Evolutionary conservation across 306 rosid genomes (phyloP), one percentile per base, ranked within the genome.

Genomic region (Alnus glutinosa): DNA sequence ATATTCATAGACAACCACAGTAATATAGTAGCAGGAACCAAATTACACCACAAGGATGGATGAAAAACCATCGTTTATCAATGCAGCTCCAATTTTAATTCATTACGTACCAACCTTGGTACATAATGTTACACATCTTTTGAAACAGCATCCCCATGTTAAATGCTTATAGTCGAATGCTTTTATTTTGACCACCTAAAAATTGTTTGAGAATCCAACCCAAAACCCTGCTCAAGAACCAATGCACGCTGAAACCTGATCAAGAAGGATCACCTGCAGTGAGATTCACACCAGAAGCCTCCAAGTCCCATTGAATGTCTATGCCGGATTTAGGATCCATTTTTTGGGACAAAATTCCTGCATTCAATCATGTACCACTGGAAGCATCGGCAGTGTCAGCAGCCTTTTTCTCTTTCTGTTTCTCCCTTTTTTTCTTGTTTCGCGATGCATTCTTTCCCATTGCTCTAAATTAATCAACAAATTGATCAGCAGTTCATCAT

Each of bases 391-490:
- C 83, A 66, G 75, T 92, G 48, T 89, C 85, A 1, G 82, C 87
- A 6, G 87, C 92, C 92, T 87, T 94, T 83, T 91, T 94, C 87
- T 94, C 98, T 85, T 68, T 92, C 73, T 92, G 98, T 82, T 91
- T 90, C 92, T 92, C 97, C 89, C 94, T 91, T 85, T 92, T 94
- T 85, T 92, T 94, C 97, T 94, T 94, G 91, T 92, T 94, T 75
- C 88, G 79, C 76, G 87, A 66, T 2, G 98, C 97, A 76, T 86
- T 92, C 90, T 94, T 94, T 89, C 98, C 92, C 87, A 81, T 7
- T 75, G 92, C 32, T 73, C 98, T 94, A 70, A 74, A 83, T 79
- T 57, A 76, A 75, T 76, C 67, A 80, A 80, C 36, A 46, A 82
- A 73, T 3, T 16, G 42, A 79, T 44, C 58, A 61, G 39, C 54